Evolutionary conservation across 2,329 filamentous ascomycete genomes (phyloP).

Genomic region (Colletotrichum ledebouriae): DNA sequence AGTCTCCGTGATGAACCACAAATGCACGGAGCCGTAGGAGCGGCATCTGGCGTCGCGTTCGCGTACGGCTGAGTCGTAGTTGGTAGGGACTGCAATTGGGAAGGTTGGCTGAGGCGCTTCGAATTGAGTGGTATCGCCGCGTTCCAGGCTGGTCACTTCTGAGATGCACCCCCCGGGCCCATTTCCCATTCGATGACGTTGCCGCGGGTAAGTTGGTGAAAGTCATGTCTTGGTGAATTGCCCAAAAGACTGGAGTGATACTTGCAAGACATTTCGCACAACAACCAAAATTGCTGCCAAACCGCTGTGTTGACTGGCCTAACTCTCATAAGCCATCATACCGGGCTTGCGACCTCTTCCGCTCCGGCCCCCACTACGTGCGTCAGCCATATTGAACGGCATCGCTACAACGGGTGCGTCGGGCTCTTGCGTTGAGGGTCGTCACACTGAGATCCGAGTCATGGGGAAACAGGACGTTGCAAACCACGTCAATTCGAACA

Average conservation of each 20-base stretch:
- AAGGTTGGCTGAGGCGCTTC: neutral
- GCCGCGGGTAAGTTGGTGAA: neutral
- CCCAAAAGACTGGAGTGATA: neutral
- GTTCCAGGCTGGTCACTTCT: no score
- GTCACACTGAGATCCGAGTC: slow-evolving; percentile 27
- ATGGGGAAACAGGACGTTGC: slow-evolving; percentile 11
- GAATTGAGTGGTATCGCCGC: neutral
- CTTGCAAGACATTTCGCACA: neutral
- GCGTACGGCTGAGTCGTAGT: neutral
- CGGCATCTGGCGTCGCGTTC: slow-evolving; percentile 10
- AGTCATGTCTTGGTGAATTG: neutral
- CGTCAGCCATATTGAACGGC: neutral
- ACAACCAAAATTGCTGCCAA: neutral
- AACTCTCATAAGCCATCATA: no score
- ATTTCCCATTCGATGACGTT: neutral
- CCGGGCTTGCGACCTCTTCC: neutral
- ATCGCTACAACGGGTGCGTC: slow-evolving; percentile 2
- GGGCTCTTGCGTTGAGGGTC: neutral
- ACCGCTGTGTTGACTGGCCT: no score
- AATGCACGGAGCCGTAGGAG: neutral
- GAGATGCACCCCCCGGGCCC: neutral
- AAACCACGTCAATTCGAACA: neutral
- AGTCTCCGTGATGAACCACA: neutral
- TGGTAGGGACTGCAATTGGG: slow-evolving; percentile 1
- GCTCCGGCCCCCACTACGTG: neutral